Conservation (phyloP, 306 rosid genomes). For the Casuarina glauca region DNA sequence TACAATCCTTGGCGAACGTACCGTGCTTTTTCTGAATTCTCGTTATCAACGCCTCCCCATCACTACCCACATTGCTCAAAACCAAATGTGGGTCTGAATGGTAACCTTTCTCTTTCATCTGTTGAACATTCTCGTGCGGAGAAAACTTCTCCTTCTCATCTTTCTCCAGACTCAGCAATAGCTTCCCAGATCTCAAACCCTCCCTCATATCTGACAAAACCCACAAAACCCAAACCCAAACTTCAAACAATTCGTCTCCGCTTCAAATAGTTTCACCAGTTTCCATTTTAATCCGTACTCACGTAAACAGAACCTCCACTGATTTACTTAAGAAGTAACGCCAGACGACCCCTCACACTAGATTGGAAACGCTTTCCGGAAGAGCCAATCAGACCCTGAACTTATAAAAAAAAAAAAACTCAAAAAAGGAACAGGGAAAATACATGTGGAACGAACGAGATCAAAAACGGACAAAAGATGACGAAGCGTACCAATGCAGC, state of each 20-base stretch:
- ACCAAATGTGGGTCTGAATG: constrained; percentile 30
- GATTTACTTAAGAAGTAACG: constrained; percentile 10
- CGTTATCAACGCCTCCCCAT: constrained; percentile 18
- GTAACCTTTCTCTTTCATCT: constrained; percentile 18
- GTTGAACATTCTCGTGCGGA: constrained; percentile 3
- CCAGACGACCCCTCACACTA: constrained; percentile 1
- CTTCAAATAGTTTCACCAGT: constrained; percentile 8
- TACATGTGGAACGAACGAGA: constrained; percentile 30
- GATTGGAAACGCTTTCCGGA: not conserved
- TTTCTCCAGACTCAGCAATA: constrained; percentile 27
- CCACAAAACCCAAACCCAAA: constrained; percentile 29
- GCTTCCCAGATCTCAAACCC: constrained; percentile 63
- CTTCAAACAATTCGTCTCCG: constrained; percentile 32
- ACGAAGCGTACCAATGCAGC: constrained; percentile 61
- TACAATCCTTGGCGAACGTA: constrained; percentile 27
- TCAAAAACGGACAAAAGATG: constrained; percentile 28
- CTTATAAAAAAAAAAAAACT: constrained; percentile 3
- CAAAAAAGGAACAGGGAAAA: constrained; percentile 1
- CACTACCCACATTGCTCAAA: constrained; percentile 19
- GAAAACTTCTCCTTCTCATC: not conserved
- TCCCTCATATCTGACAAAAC: constrained; percentile 61
- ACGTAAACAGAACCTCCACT: constrained; percentile 21
- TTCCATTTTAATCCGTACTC: constrained; percentile 23
- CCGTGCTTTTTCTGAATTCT: constrained; percentile 29
- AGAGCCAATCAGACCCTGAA: constrained; percentile 9